Percentiles rank a stretch among this genome's conserved stretches.
These are phyloP conservation scores for Xylaria sp. DNA, from an alignment of 2,329 filamentous ascomycete genomes.

Conservation along the genomic window DNA sequence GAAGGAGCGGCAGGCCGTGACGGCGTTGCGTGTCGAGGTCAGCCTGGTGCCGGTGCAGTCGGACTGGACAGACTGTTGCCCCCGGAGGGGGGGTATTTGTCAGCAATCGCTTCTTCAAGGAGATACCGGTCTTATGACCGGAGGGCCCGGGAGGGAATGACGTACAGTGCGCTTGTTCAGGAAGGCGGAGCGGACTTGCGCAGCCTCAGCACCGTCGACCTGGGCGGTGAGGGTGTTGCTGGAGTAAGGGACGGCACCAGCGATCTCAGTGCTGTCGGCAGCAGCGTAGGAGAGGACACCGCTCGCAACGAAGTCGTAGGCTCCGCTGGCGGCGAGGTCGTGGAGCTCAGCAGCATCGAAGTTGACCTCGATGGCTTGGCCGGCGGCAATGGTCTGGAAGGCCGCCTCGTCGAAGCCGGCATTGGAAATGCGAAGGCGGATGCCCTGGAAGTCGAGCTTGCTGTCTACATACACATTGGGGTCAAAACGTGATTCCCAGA, in stretches of 20 bases:
- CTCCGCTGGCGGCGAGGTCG: conserved; percentile 62
- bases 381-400: conserved; percentile 62
- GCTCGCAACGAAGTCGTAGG: conserved; percentile 65
- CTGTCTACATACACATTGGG: conserved; percentile 23
- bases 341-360: conserved; percentile 68
- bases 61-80: conserved; percentile 54
- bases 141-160: background rate
- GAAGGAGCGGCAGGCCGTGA: conserved; percentile 65
- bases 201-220: conserved; percentile 67
- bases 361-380: conserved; percentile 62
- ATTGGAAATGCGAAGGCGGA: conserved; percentile 62
- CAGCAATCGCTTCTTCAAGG: conserved; percentile 14
- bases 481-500: conserved; percentile 2
- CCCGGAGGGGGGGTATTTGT: conserved; percentile 1
- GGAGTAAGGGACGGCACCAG: conserved; percentile 65
- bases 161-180: conserved; percentile 60
- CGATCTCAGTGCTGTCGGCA: conserved; percentile 62
- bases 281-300: conserved; percentile 68
- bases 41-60: conserved; percentile 64
- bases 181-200: conserved; percentile 60
- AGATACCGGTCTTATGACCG: background rate
- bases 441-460: conserved; percentile 54
- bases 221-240: conserved; percentile 69
- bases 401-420: conserved; percentile 58
- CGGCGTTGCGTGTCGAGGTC: conserved; percentile 59